A percentile compares a stretch with the other conserved stretches of the same genome.
Conservation (phyloP, 169 alveolate species). For the Eimeria nieschulzi region DNA sequence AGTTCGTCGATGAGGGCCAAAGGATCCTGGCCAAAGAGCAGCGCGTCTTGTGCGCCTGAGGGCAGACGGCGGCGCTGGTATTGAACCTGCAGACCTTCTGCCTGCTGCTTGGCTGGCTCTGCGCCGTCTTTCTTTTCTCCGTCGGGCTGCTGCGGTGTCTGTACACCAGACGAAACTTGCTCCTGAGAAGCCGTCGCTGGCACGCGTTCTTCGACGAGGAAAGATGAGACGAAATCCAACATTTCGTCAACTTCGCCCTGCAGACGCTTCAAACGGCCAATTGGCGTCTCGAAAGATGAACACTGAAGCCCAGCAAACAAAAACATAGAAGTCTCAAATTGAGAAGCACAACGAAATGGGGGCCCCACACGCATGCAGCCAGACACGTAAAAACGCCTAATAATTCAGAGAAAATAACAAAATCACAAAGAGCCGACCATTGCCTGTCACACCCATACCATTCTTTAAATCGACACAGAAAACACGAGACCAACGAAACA, state of each 20-base stretch:
- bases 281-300: constrained; percentile 67
- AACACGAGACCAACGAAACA: background rate
- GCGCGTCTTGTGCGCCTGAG: constrained; percentile 66
- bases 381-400: too few species aligned
- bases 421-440: too few species aligned
- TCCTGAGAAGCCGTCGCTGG: background rate
- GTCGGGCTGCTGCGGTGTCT: background rate
- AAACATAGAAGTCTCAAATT: too few species aligned
- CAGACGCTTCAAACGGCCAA: constrained; percentile 71
- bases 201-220: constrained; percentile 64
- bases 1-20: constrained; percentile 59
- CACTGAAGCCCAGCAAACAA: too few species aligned
- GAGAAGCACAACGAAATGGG: too few species aligned
- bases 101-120: background rate
- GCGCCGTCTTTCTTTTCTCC: background rate
- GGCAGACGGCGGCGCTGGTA: constrained; percentile 57
- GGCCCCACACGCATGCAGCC: too few species aligned
- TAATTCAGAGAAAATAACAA: too few species aligned
- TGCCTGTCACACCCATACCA: background rate
- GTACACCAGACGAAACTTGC: background rate
- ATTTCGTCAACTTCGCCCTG: constrained; percentile 75
- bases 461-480: background rate
- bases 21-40: constrained; percentile 70
- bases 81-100: constrained; percentile 27
- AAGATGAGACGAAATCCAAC: constrained; percentile 72